These are phyloP conservation scores for Penicillium turbatum DNA, from an alignment of 495 filamentous ascomycete species.

Conservation along the genomic window DNA sequence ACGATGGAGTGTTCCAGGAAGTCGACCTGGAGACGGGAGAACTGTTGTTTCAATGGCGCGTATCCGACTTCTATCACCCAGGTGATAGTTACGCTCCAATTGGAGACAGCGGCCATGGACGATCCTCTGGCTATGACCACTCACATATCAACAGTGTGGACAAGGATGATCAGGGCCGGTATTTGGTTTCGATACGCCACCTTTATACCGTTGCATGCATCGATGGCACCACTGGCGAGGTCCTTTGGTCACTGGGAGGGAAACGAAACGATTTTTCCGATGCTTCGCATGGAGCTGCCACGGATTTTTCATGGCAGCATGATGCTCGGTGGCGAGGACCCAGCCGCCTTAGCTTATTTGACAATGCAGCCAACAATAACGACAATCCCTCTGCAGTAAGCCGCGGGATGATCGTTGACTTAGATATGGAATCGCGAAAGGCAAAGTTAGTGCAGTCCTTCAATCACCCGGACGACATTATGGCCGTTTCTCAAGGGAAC, in stretches of 20 bases:
- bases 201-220: conserved; percentile 43
- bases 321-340: conserved; percentile 43
- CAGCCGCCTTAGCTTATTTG: conserved; percentile 45
- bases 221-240: conserved; percentile 46
- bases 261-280: conserved; percentile 45
- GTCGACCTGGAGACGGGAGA: conserved; percentile 40
- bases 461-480: conserved; percentile 29
- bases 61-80: conserved; percentile 26
- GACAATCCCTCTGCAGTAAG: conserved; percentile 19
- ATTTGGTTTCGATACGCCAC: conserved; percentile 52
- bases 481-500: conserved; percentile 54
- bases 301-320: conserved; percentile 51
- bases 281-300: conserved; percentile 37
- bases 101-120: conserved; percentile 18
- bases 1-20: conserved; percentile 43
- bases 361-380: conserved; percentile 41
- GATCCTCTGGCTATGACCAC: conserved; percentile 38
- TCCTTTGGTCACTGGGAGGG: conserved; percentile 54
- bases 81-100: conserved; percentile 22
- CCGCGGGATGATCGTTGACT: conserved; percentile 29
- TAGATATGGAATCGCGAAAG: conserved; percentile 21
- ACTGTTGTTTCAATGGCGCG: conserved; percentile 42
- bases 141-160: conserved; percentile 59
- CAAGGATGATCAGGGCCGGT: conserved; percentile 49
- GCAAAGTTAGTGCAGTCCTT: conserved; percentile 26